Evolutionary conservation across 805 yeast genomes (phyloP).

Genomic region (Yarrowia deformans): DNA sequence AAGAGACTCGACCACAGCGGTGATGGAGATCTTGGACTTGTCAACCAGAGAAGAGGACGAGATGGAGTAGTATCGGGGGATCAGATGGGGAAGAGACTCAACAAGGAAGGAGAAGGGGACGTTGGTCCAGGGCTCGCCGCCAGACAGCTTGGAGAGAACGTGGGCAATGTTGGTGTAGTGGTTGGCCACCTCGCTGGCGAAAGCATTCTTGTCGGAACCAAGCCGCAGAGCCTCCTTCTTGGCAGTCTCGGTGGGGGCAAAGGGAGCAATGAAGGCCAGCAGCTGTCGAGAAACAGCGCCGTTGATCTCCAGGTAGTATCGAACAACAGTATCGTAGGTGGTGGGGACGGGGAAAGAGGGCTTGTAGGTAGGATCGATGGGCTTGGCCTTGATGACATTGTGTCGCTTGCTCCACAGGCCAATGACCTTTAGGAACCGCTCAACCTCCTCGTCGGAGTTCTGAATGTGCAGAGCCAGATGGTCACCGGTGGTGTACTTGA

Average conservation of each 20-base stretch:
- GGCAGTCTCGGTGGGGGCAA: conserved; percentile 73
- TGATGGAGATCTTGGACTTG: conserved; percentile 76
- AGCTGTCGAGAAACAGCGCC: conserved; percentile 94
- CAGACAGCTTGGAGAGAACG: conserved; percentile 66
- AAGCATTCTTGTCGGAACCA: conserved; percentile 71
- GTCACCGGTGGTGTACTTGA: conserved; percentile 93
- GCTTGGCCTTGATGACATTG: conserved; percentile 66
- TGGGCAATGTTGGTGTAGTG: conserved; percentile 78
- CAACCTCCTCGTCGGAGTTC: conserved; percentile 77
- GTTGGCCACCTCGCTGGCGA: conserved; percentile 68
- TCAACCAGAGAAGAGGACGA: conserved; percentile 86
- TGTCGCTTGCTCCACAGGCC: conserved; percentile 62
- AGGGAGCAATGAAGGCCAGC: conserved; percentile 72
- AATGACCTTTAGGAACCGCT: conserved; percentile 68
- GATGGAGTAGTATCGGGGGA: conserved; percentile 95
- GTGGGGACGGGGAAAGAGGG: conserved; percentile 64
- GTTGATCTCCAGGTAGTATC: conserved; percentile 87
- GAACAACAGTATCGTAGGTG: conserved; percentile 84
- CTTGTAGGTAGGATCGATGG: conserved; percentile 63
- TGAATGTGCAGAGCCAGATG: conserved; percentile 96
- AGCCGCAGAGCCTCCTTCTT: conserved; percentile 59
- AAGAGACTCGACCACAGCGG: conserved; percentile 88
- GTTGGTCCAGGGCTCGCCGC: conserved; percentile 69
- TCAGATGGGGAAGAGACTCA: conserved; percentile 81
- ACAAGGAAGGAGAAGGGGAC: conserved; percentile 86